Conservation (phyloP, 139 green algal genomes). For the Medakamo hakoo region DNA sequence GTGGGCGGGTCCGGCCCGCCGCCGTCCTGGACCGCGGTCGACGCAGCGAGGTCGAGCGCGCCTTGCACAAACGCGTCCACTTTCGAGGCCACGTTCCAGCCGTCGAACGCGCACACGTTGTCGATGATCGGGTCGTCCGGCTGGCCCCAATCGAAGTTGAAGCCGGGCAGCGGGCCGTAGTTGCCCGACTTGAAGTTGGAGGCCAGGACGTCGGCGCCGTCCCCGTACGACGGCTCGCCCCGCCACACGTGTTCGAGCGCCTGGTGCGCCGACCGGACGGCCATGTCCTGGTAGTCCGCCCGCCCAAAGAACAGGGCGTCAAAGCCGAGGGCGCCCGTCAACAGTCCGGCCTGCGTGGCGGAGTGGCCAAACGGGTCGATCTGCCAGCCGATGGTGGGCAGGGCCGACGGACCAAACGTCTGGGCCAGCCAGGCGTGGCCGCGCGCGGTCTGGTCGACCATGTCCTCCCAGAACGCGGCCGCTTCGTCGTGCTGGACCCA, state of each 20-base stretch:
- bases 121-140: constrained; percentile 45
- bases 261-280: constrained; percentile 4
- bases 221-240: constrained; percentile 21
- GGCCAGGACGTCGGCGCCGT: constrained; percentile 39
- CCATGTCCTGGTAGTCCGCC: constrained; percentile 58
- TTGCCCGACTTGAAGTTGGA: constrained; percentile 42
- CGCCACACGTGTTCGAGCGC: constrained; percentile 62
- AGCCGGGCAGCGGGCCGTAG: constrained; percentile 59
- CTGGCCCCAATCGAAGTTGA: constrained; percentile 47
- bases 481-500: constrained; percentile 85
- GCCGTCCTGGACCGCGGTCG: constrained; percentile 14
- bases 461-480: constrained; percentile 52
- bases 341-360: constrained; percentile 53
- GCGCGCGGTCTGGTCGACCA: constrained; percentile 79
- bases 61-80: constrained; percentile 53
- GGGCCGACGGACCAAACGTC: constrained; percentile 38
- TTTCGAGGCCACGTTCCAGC: constrained; percentile 51
- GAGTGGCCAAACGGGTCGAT: constrained; percentile 89
- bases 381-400: constrained; percentile 62
- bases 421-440: constrained; percentile 39
- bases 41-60: constrained; percentile 8
- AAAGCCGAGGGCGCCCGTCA: constrained; percentile 47
- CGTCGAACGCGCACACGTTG: constrained; percentile 36
- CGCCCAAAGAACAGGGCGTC: constrained; percentile 74
- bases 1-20: too few relatives aligned